Percentiles rank a stretch among this genome's conserved stretches.
phyloP scores from a whole-genome alignment of 1,284 basidiomycete species.

The Xerocomus nothofagi region DNA sequence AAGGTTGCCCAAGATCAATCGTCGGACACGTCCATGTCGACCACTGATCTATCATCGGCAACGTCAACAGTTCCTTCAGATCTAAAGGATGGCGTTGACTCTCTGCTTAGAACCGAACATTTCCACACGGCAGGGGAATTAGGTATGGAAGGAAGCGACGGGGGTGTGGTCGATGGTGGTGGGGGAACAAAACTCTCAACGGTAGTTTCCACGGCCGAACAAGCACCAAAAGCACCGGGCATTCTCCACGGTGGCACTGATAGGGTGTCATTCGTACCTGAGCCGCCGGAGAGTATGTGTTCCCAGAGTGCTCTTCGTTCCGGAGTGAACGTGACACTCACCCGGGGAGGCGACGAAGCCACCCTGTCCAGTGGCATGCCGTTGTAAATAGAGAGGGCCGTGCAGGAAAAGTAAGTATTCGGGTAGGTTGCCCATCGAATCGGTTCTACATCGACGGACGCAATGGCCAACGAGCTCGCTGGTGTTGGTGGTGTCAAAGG shows the following conservation, averaged over 20 bases:
- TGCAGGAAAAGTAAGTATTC: constrained; percentile 55
- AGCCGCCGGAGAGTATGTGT: constrained; percentile 30
- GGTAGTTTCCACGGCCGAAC: neutral
- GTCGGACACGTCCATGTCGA: constrained; percentile 35
- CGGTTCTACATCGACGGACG: constrained; percentile 1
- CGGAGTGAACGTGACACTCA: constrained; percentile 38
- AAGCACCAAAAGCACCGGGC: constrained; percentile 13
- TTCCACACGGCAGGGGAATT: constrained; percentile 16
- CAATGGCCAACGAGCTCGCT: neutral
- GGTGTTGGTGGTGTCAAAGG: neutral
- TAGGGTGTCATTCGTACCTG: neutral
- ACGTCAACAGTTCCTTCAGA: neutral
- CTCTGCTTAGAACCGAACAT: neutral
- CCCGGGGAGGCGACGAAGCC: constrained; percentile 24
- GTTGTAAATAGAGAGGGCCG: constrained; percentile 54
- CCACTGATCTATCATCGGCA: constrained; percentile 9
- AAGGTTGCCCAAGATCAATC: constrained; percentile 23
- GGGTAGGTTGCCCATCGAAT: constrained; percentile 66
- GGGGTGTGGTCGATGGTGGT: constrained; percentile 29
- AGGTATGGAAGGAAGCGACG: constrained; percentile 26
- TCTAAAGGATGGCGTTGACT: neutral
- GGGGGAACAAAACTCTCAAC: constrained; percentile 13
- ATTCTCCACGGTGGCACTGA: constrained; percentile 30
- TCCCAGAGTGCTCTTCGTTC: constrained; percentile 44
- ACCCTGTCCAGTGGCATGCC: constrained; percentile 36